Evolutionary conservation across 2,329 filamentous ascomycete species (phyloP).

Genomic region (Ascocoryne sarcoides): DNA sequence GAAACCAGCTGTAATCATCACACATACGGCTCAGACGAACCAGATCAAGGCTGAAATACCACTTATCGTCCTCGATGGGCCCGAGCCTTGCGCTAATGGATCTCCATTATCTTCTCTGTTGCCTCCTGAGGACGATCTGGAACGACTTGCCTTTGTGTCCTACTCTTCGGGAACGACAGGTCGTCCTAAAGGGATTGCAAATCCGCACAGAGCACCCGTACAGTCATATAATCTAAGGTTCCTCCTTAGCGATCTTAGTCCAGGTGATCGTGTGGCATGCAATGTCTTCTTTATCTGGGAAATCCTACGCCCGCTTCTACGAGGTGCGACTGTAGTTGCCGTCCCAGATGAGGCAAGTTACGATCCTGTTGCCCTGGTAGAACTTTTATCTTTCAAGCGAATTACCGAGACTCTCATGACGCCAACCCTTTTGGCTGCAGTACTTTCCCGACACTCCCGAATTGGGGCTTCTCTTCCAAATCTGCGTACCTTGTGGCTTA

Average conservation of each 20-base stretch:
- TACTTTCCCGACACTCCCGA: slow-evolving; percentile 60
- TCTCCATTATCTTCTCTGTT: slow-evolving; percentile 37
- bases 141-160: slow-evolving; percentile 69
- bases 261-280: slow-evolving; percentile 73
- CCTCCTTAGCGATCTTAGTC: slow-evolving; percentile 55
- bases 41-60: slow-evolving; percentile 57
- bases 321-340: slow-evolving; percentile 67
- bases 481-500: slow-evolving; percentile 66
- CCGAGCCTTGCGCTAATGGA: slow-evolving; percentile 14
- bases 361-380: slow-evolving; percentile 65
- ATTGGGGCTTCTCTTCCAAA: slow-evolving; percentile 55
- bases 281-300: slow-evolving; percentile 88
- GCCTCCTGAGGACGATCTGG: slow-evolving; percentile 58
- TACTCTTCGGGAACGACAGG: slow-evolving; percentile 84
- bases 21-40: slow-evolving; percentile 52
- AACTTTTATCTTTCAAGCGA: slow-evolving; percentile 54
- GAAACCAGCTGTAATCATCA: slow-evolving; percentile 61
- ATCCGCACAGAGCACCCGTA: slow-evolving; percentile 66
- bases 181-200: slow-evolving; percentile 74
- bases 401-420: slow-evolving; percentile 81
- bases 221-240: slow-evolving; percentile 69
- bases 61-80: slow-evolving; percentile 49
- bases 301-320: slow-evolving; percentile 65
- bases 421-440: slow-evolving; percentile 66
- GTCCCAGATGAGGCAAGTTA: slow-evolving; percentile 72